A percentile compares a stretch with the other conserved stretches of the same genome.
phyloP scores from a whole-genome alignment of 768 basidiomycete genomes.

The Auricularia cornea region DNA sequence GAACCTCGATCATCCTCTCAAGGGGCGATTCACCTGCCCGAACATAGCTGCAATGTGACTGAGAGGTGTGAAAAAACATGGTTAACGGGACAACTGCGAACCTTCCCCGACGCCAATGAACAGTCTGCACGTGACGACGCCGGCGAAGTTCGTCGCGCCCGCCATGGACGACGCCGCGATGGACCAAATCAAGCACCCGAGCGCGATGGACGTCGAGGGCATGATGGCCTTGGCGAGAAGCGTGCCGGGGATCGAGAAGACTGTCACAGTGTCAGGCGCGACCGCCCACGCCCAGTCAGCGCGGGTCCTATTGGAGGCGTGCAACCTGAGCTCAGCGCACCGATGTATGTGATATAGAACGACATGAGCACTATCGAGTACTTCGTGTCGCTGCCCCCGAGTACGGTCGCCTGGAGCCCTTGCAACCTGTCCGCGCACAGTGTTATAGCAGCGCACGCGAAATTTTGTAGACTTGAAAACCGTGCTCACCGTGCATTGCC shows the following conservation, averaged over 20 bases:
- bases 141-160: conserved; percentile 20
- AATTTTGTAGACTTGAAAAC: too few relatives aligned
- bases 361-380: conserved; percentile 15
- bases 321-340: neutral
- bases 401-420: conserved; percentile 23
- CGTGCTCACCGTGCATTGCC: conserved; percentile 19
- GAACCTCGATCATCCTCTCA: too few relatives aligned
- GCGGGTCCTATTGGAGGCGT: too few relatives aligned
- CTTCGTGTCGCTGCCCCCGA: conserved; percentile 20
- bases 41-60: neutral
- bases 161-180: conserved; percentile 29
- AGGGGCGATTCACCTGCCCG: neutral
- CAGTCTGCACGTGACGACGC: conserved; percentile 27
- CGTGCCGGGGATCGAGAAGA: conserved; percentile 28
- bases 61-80: neutral
- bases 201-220: conserved; percentile 26
- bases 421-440: conserved; percentile 12
- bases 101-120: conserved; percentile 27
- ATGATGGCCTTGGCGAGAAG: conserved; percentile 23
- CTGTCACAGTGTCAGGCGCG: conserved; percentile 4
- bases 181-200: conserved; percentile 29
- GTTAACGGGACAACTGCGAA: neutral
- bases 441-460: neutral
- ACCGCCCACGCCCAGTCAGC: neutral
- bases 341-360: conserved; percentile 28